Evolutionary conservation across 192 early-diverging fungal genomes (phyloP).

Genomic region (Rhizophlyctis rosea): DNA sequence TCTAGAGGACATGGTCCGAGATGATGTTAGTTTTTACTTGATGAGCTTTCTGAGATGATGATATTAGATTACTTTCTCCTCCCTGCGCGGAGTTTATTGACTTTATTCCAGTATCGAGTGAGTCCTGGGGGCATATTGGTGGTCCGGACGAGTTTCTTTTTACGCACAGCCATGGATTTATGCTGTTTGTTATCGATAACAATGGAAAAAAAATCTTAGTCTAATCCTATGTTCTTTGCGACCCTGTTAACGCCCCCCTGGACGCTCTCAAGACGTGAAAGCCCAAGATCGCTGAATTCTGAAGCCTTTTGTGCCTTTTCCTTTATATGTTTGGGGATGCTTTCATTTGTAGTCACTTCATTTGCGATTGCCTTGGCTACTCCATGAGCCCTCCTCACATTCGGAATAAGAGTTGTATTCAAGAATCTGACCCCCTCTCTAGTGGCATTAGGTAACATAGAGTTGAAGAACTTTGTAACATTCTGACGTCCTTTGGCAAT

Average conservation of each 20-base stretch:
- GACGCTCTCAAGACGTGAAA: background rate
- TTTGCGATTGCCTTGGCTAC: background rate
- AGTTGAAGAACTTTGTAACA: background rate
- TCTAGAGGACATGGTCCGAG: background rate
- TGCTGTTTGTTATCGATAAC: too few species aligned
- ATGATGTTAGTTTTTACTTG: too few species aligned
- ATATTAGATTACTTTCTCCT: too few species aligned
- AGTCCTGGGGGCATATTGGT: too few species aligned
- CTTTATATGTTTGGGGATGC: background rate
- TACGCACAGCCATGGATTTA: too few species aligned
- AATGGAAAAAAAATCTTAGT: too few species aligned
- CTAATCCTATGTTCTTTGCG: background rate
- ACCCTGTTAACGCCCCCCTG: background rate
- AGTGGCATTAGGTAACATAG: background rate
- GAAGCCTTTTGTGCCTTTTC: background rate
- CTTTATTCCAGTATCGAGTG: too few species aligned
- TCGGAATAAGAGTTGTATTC: background rate
- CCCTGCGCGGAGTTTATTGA: too few species aligned
- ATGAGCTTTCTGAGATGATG: too few species aligned
- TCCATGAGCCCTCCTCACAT: background rate
- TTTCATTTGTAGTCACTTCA: background rate
- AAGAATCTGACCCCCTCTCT: background rate
- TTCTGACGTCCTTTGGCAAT: background rate
- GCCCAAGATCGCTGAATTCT: background rate
- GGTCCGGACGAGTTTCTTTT: too few species aligned